Conservation (phyloP, 2,329 filamentous ascomycete species). For the Gyromitra esculenta region DNA sequence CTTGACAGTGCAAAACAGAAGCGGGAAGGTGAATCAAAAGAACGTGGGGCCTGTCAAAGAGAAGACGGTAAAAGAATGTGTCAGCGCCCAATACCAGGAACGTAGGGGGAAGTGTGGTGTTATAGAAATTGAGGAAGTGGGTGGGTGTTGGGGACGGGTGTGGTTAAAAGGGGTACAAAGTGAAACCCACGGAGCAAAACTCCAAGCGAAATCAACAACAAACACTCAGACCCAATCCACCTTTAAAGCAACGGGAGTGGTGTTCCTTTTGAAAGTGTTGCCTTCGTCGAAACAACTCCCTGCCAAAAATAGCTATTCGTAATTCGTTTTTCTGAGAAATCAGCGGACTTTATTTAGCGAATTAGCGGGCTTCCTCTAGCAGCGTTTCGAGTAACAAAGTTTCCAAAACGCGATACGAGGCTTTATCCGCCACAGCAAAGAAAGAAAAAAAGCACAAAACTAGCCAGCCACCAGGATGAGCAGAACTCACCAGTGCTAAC, state of each 20-base stretch:
- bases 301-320: conserved; percentile 33
- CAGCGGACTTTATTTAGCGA: conserved; percentile 17
- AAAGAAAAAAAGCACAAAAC: conserved; percentile 38
- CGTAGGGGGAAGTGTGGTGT: conserved; percentile 43
- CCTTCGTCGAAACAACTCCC: conserved; percentile 34
- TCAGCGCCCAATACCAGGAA: conserved; percentile 47
- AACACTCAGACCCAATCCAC: conserved; percentile 43
- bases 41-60: conserved; percentile 53
- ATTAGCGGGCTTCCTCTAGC: conserved; percentile 29
- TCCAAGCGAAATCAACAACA: conserved; percentile 52
- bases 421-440: not conserved
- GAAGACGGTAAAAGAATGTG: conserved; percentile 44
- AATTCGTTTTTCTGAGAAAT: conserved; percentile 26
- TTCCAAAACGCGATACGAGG: conserved; percentile 25
- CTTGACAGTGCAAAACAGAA: conserved; percentile 53
- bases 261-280: conserved; percentile 33
- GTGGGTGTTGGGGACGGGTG: not conserved
- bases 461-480: conserved; percentile 21
- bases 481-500: conserved; percentile 36
- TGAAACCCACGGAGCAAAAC: conserved; percentile 55
- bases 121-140: conserved; percentile 48
- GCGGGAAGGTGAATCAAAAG: conserved; percentile 46
- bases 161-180: conserved; percentile 47
- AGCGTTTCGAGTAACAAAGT: conserved; percentile 28
- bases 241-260: conserved; percentile 22